phyloP scores from a whole-genome alignment of 305 asterid species.

The Solanum hybrid region DNA sequence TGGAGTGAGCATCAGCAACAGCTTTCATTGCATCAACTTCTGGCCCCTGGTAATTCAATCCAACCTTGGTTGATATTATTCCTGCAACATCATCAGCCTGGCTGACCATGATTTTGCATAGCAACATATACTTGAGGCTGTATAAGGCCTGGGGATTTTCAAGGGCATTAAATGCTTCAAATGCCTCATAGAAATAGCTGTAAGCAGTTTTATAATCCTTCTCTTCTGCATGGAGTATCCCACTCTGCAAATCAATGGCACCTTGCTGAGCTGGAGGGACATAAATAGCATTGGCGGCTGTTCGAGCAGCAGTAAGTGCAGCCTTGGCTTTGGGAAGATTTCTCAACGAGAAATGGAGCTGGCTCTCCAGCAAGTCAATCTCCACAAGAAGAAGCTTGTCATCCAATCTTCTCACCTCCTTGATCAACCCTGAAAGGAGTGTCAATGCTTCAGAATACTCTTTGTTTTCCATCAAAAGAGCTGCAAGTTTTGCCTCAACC shows the following conservation, averaged over 20 bases:
- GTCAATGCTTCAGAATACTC: slow-evolving; percentile 32
- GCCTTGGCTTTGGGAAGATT: slow-evolving; percentile 42
- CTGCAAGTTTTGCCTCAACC: slow-evolving; percentile 33
- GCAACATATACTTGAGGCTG: slow-evolving; percentile 37
- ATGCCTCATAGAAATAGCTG: slow-evolving; percentile 33
- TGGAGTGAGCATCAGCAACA: slow-evolving; percentile 36
- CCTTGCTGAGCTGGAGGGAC: slow-evolving; percentile 44
- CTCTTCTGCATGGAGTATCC: slow-evolving; percentile 37
- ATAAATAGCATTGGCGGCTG: slow-evolving; percentile 35
- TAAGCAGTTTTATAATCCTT: slow-evolving; percentile 35
- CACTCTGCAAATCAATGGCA: slow-evolving; percentile 36
- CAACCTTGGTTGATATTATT: slow-evolving; percentile 32
- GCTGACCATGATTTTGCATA: slow-evolving; percentile 38
- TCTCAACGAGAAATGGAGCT: slow-evolving; percentile 34
- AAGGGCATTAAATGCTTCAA: slow-evolving; percentile 37
- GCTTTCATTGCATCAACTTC: slow-evolving; percentile 43
- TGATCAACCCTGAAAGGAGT: slow-evolving; percentile 30
- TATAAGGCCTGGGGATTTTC: slow-evolving; percentile 32
- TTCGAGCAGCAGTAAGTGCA: slow-evolving; percentile 37
- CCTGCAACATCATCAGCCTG: slow-evolving; percentile 36
- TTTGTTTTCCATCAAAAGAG: slow-evolving; percentile 32
- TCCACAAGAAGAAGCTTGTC: slow-evolving; percentile 38
- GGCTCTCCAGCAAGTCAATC: slow-evolving; percentile 38
- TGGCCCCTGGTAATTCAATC: slow-evolving; percentile 35
- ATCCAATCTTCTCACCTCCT: slow-evolving; percentile 37